phyloP scores from a whole-genome alignment of 495 filamentous ascomycete genomes.

The Astrocystis sublimbata region DNA sequence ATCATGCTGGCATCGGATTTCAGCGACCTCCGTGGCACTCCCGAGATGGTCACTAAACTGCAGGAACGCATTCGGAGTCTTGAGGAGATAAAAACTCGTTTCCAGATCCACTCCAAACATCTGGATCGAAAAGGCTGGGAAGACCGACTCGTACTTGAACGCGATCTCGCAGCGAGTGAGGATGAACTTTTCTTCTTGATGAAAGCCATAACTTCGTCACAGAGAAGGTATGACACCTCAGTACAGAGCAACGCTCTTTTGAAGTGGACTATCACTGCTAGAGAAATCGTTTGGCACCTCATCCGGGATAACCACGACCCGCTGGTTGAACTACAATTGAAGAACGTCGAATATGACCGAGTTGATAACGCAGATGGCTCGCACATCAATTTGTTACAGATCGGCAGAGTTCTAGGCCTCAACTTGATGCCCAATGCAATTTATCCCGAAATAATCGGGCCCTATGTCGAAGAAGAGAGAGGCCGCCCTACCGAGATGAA shows the following conservation, averaged over 20 bases:
- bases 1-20: constrained; percentile 99
- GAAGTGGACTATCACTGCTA: constrained; percentile 85
- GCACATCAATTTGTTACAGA: constrained; percentile 86
- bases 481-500: constrained; percentile 51
- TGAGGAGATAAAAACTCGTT: constrained; percentile 94
- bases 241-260: constrained; percentile 71
- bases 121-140: constrained; percentile 91
- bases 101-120: constrained; percentile 86
- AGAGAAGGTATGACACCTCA: constrained; percentile 78
- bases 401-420: constrained; percentile 78
- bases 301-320: constrained; percentile 82
- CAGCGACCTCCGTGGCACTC: constrained; percentile 90
- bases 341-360: constrained; percentile 86
- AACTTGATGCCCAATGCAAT: constrained; percentile 88
- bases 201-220: constrained; percentile 97
- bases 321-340: constrained; percentile 89
- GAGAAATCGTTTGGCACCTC: constrained; percentile 96
- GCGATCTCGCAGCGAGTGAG: constrained; percentile 84
- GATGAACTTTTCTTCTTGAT: constrained; percentile 99
- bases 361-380: constrained; percentile 96
- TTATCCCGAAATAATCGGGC: constrained; percentile 93
- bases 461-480: constrained; percentile 70
- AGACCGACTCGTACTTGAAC: constrained; percentile 80
- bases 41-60: constrained; percentile 87
- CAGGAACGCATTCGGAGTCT: constrained; percentile 91